Evolutionary conservation across 2,329 filamentous ascomycete species (phyloP), one percentile per base, ranked within the genome.

Genomic region (Bisporella sp.): DNA sequence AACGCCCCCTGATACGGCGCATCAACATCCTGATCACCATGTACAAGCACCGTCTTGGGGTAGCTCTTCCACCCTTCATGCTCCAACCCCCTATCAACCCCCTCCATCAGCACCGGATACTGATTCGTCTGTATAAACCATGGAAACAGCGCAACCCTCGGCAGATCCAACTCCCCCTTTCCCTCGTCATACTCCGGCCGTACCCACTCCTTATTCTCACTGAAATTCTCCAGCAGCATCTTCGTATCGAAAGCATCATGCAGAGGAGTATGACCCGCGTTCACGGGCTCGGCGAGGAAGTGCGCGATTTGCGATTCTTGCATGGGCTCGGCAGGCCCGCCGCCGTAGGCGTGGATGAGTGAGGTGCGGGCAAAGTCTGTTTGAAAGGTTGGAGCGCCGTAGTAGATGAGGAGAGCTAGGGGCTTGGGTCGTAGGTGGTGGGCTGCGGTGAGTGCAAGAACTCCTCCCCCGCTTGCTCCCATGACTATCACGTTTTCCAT

Each of bases 81-180:
- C 6, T 29, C 12, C 8, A 46, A 40, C 3, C 31, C 29, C 9
- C 41, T 44, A 31, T 46, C 47, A 7, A 49, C 13, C 32, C 29
- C 47, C 29, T 30, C 11, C 12, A 29, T 9, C n/a, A 52, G 6
- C 30, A 40, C 39, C 2, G 33, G 37, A n/a, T 45, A 45, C 5
- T 4, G 7, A 31, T 52, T 52, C 13, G 43, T 37, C 31, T 52
- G 47, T 5, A 46, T n/a, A 1, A 52, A 33, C 28, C 40, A 52
- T n/a, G 31, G 5, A 31, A 42, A 52, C 5, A 49, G 47, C 6
- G 35, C 4, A 6, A 31, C 8, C 39, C 45, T 39, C 40, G 29
- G 21, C n/a, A 7, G 8, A 4, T 9, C 13, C 13, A 21, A 21
- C 21, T 21, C 21, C 21, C 21, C 21, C 21, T n/a, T n/a, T 12